Evolutionary conservation across 176 grass and related monocot genomes (phyloP), one percentile per base, ranked within the genome.

Genomic region (Paspalum vaginatum): DNA sequence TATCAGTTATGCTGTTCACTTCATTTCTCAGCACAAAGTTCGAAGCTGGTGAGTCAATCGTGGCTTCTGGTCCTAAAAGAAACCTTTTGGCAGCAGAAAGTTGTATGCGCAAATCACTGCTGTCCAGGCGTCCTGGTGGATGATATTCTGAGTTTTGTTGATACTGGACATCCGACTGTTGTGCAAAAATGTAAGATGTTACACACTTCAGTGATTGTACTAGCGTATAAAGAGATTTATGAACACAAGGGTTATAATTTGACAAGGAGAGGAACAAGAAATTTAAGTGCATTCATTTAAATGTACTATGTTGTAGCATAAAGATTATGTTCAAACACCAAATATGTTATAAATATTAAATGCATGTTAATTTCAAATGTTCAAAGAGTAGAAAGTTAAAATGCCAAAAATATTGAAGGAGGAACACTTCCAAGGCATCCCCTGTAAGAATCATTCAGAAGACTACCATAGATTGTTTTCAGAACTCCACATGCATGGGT

Each of bases 1-100:
- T 59, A 77, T 80, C 50, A 57, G 52, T 71, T 56, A 42, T 70
- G 76, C 38, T 51, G 51, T 86, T 82, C 69, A 50, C 78, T 72
- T 66, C 64, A 27, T 72, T 49, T 73, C 67, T 61, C 42, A 75
- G 27, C 50, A 78, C 14, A 22, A 67, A 86, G 79, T 89, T 89
- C 14, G 21, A 74, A 79, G 80, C 67, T 78, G 92, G 88, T 32
- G 95, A 91, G 18, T 93, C 84, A 11, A 86, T 79, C 57, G 74
- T 77, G 9, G 84, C 83, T 77, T 89, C 91, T 54, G 90, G 88
- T 38, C 88, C 96, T 57, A 99, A 89, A 83, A 99, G 86, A 87
- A 91, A 95, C 70, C 68, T 87, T 83, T 88, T 94, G 54, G 96
- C 86, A 62, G 90, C 96, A 83, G 92, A 93, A 82, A 99, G 75